Evolutionary conservation across 305 asterid genomes (phyloP).

Genomic region (Lippia alba): DNA sequence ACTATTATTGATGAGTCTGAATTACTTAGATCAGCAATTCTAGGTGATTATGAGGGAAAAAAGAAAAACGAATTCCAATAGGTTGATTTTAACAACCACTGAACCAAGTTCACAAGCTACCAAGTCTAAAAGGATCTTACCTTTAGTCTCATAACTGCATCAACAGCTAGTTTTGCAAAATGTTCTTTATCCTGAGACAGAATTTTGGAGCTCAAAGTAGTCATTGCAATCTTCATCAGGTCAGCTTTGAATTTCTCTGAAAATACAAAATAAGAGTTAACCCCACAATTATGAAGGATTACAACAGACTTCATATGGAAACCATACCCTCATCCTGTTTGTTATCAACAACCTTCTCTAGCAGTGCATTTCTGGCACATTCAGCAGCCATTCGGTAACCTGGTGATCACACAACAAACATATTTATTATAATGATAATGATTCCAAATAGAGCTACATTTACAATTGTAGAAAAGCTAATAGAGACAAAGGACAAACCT

Average conservation of each 20-base stretch:
- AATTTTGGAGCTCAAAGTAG: slow-evolving; percentile 82
- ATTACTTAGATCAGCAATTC: no score
- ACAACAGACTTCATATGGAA: no score
- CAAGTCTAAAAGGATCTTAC: slow-evolving; percentile 38
- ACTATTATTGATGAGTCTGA: neutral
- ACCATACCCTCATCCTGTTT: slow-evolving; percentile 64
- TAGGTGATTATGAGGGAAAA: neutral
- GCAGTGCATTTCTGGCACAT: slow-evolving; percentile 69
- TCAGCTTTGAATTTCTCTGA: slow-evolving; percentile 73
- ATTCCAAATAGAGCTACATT: neutral
- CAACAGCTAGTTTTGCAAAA: slow-evolving; percentile 72
- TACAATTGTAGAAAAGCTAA: neutral
- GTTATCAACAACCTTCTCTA: slow-evolving; percentile 71
- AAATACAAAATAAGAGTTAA: slow-evolving; percentile 18
- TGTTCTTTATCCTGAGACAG: slow-evolving; percentile 83
- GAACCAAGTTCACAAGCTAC: neutral
- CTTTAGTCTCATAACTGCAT: slow-evolving; percentile 83
- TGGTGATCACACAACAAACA: slow-evolving; percentile 24
- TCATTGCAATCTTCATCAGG: slow-evolving; percentile 79
- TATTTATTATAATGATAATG: neutral
- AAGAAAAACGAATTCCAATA: neutral
- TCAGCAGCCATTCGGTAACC: slow-evolving; percentile 87
- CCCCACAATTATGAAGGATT: slow-evolving; percentile 10
- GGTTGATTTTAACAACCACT: neutral
- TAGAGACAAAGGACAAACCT: slow-evolving; percentile 48